These are phyloP conservation scores for Cyclanthera cordifolia DNA, from an alignment of 306 rosid species.

Conservation along the genomic window DNA sequence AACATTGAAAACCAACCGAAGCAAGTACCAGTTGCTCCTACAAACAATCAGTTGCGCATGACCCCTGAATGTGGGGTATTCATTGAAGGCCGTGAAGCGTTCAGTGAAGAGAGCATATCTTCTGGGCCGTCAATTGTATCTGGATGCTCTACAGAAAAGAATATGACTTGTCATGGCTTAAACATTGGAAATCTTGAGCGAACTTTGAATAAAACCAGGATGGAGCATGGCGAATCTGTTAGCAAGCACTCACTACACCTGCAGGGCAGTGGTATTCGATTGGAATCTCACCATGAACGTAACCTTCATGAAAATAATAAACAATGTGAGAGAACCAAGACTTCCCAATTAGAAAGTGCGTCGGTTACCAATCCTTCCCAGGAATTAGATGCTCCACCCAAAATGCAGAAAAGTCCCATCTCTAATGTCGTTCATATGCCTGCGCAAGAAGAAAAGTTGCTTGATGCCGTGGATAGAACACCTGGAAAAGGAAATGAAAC, in stretches of 20 bases:
- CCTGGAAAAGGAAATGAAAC: constrained; percentile 22
- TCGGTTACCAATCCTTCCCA: constrained; percentile 22
- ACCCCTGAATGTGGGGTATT: constrained; percentile 24
- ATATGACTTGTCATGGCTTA: constrained; percentile 21
- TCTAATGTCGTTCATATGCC: constrained; percentile 20
- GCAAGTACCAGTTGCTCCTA: constrained; percentile 28
- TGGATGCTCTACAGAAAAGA: constrained; percentile 21
- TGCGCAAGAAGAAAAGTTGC: constrained; percentile 21
- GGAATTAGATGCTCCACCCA: constrained; percentile 18
- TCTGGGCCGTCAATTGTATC: constrained; percentile 37
- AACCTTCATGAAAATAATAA: constrained; percentile 19
- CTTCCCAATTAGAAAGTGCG: constrained; percentile 24
- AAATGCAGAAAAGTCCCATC: constrained; percentile 21
- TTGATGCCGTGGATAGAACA: not conserved
- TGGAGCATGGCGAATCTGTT: constrained; percentile 25
- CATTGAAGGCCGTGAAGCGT: constrained; percentile 29
- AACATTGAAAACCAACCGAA: constrained; percentile 26
- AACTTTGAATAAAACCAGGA: constrained; percentile 22
- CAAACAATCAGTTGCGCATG: constrained; percentile 23
- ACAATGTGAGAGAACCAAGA: constrained; percentile 23
- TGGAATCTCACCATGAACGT: constrained; percentile 17
- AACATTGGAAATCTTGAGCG: constrained; percentile 23
- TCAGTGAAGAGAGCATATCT: constrained; percentile 38
- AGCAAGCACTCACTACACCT: constrained; percentile 24
- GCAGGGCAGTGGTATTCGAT: constrained; percentile 21